Evolutionary conservation across 1,284 basidiomycete species (phyloP), one percentile per base, ranked within the genome.

Genomic region (Marasmius oreades): DNA sequence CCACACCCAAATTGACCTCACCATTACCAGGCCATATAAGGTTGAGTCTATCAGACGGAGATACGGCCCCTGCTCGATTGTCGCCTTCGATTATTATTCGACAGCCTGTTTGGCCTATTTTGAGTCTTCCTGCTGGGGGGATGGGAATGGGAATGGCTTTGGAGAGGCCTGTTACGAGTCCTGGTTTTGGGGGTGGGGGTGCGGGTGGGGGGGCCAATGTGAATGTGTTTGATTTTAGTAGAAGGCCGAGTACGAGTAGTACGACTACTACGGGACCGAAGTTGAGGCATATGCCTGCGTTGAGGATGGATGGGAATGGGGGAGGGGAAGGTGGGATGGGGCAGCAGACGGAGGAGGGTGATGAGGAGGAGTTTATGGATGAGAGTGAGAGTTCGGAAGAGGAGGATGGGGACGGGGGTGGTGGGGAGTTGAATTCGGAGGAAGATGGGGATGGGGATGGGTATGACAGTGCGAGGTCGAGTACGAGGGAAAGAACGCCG

Each of bases 261-360:
- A 50, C 47, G 5, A 50, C 26, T n/a, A 50, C 47, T 1, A 50
- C 26, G 7, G 47, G 48, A 23, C 57, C 52, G 6, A 61, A 67
- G 2, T 57, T 75, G 55, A 66, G 67, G 28, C 68, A 61, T 37
- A 73, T 76, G 70, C 74, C 74, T 31, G 70, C 73, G 23, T 62
- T 85, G 52, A 76, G 76, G 23, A 73, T 74, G 70, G 71, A 76
- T 51, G 80, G 80, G 7, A 72, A 74, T 3, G 64, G 61, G n/a
- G 70, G n/a, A n/a, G n/a, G n/a, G n/a, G n/a, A n/a, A n/a, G n/a
- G n/a, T n/a, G n/a, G n/a, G n/a, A n/a, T n/a, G n/a, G n/a, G n/a
- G n/a, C n/a, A n/a, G n/a, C n/a, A 69, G 11, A 66, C 70, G 7
- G 75, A 72, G 24, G 67, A 72, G n/a, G 73, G 69, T n/a, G 68